Evolutionary conservation across 2,329 filamentous ascomycete species (phyloP), one percentile per base, ranked within the genome.

Genomic region (Stylonectria norvegica): DNA sequence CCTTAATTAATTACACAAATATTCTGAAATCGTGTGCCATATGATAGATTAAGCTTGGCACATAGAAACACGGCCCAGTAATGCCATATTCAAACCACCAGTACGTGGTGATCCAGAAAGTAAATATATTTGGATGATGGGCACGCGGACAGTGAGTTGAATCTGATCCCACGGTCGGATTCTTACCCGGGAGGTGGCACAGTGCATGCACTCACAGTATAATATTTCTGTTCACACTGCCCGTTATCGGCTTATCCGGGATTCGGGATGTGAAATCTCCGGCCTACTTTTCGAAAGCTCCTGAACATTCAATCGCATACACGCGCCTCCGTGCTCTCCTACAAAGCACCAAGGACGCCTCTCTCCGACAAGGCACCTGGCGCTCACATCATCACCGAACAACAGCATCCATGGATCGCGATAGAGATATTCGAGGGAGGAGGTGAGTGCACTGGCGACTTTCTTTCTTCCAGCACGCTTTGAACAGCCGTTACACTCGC

Each of bases 341-440:
- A 47, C 34, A 23, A 34, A 38, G 14, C 20, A 38, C 23, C 34
- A 45, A 38, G 16, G 30, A 40, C 20, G 20, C n/a, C 25, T 32
- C 34, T 34, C 18, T 29, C 7, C 17, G 29, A 34, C 37, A 35
- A 38, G 40, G 42, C 40, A 40, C 41, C 19, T 53, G 34, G 44
- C 39, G 28, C 40, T 16, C 31, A 25, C 39, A 39, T 38, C n/a
- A 29, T 28, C 33, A 25, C 10, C 16, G 8, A 32, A 22, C 14
- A 40, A 14, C 15, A 39, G 36, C 35, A 40, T 49, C 23, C 9
- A 66, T 66, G 63, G 62, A 66, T 43, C 63, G 64, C 36, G 65
- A 67, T 44, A 61, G 65, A 40, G 63, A 64, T 45, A 52, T 45
- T 11, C 50, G 58, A 34, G 56, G 57, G 38, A 57, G 65, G 35